phyloP scores from a whole-genome alignment of 148 eudicot species.

The Diospyros lotus region DNA sequence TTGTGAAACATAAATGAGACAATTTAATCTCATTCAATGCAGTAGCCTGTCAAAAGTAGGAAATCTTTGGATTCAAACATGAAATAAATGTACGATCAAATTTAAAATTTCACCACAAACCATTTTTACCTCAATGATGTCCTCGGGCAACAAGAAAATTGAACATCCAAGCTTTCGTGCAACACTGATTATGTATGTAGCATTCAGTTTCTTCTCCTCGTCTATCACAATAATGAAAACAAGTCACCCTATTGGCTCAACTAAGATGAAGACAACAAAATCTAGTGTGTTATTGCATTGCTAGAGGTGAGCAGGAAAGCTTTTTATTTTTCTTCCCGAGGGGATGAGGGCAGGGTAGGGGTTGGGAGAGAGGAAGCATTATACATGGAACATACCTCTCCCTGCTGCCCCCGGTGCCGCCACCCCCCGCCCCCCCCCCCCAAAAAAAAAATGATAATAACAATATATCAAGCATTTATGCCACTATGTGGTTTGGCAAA shows the following conservation, averaged over 20 bases:
- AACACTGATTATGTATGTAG: constrained; percentile 92
- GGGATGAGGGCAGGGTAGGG: too few relatives aligned
- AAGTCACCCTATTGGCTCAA: neutral
- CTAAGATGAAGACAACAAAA: neutral
- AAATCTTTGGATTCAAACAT: neutral
- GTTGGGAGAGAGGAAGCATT: too few relatives aligned
- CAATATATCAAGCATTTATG: too few relatives aligned
- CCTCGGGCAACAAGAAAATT: constrained; percentile 90
- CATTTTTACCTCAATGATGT: constrained; percentile 79
- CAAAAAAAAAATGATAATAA: too few relatives aligned
- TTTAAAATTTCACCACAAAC: neutral
- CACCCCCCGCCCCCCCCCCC: too few relatives aligned
- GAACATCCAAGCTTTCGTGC: constrained; percentile 97
- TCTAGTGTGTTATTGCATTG: neutral
- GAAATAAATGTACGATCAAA: neutral
- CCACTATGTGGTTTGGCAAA: too few relatives aligned
- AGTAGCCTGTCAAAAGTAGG: neutral
- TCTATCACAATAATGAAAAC: constrained; percentile 31
- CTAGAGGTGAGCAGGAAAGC: neutral
- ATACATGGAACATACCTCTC: neutral
- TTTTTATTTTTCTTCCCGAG: too few relatives aligned
- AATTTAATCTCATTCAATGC: neutral
- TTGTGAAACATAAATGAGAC: neutral
- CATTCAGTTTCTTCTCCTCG: constrained; percentile 93
- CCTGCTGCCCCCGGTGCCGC: neutral